phyloP scores from a whole-genome alignment of 495 filamentous ascomycete genomes.

The Neurospora tetraspora region DNA sequence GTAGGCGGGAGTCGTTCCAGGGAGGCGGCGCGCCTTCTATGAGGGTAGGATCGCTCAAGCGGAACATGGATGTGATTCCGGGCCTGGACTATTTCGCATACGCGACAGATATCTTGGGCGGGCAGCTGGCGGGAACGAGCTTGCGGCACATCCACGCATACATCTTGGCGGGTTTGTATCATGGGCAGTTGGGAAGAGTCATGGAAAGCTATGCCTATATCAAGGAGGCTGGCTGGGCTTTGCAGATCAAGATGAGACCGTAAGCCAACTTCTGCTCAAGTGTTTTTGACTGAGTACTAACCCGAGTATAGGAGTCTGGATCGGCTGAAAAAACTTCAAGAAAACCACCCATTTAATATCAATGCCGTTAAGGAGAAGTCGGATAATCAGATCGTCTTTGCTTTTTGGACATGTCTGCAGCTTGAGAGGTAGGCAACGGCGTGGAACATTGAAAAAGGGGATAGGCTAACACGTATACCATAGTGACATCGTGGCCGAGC shows the following conservation, averaged over 20 bases:
- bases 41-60: slow-evolving; percentile 22
- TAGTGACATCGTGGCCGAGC: slow-evolving; percentile 86
- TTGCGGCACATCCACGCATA: slow-evolving; percentile 76
- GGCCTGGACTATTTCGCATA: slow-evolving; percentile 82
- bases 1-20: slow-evolving; percentile 35
- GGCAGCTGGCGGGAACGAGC: slow-evolving; percentile 64
- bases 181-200: slow-evolving; percentile 76
- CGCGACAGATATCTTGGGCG: slow-evolving; percentile 79
- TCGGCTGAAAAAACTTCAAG: slow-evolving; percentile 28
- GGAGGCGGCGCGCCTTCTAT: slow-evolving; percentile 18
- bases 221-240: slow-evolving; percentile 60
- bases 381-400: slow-evolving; percentile 57
- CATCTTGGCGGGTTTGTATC: slow-evolving; percentile 79
- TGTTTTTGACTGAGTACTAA: not conserved
- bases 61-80: slow-evolving; percentile 81
- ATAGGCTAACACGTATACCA: not conserved
- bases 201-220: slow-evolving; percentile 90
- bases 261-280: slow-evolving; percentile 30
- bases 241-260: slow-evolving; percentile 70
- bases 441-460: not conserved
- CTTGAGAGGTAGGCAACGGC: slow-evolving; percentile 62
- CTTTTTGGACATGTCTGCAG: slow-evolving; percentile 91
- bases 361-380: slow-evolving; percentile 23
- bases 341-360: slow-evolving; percentile 7
- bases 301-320: slow-evolving; percentile 27